These are phyloP conservation scores for Anisodus acutangulus DNA, from an alignment of 257 asterid genomes.

Conservation along the genomic window DNA sequence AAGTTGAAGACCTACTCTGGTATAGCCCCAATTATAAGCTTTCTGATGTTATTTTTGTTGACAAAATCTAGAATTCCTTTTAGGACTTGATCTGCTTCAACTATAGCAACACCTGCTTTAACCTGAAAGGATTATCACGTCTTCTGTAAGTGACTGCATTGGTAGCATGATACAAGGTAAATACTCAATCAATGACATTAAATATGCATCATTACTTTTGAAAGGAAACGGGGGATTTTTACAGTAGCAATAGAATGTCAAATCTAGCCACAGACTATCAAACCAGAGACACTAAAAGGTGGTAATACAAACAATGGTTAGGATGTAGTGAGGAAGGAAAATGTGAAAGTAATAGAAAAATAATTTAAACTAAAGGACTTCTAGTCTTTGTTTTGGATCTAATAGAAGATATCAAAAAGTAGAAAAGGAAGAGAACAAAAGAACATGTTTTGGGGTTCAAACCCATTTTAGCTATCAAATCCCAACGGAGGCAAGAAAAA, in stretches of 20 bases:
- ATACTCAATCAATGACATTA: not conserved
- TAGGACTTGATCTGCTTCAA: constrained; percentile 68
- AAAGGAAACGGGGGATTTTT: not conserved
- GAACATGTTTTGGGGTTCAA: not conserved
- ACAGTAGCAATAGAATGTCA: constrained; percentile 6
- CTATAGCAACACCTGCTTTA: constrained; percentile 56
- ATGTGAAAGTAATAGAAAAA: not conserved
- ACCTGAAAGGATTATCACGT: constrained; percentile 52
- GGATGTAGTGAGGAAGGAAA: not conserved
- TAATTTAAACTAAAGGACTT: not conserved
- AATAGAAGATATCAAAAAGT: not conserved
- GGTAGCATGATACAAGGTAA: constrained; percentile 25
- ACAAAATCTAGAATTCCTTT: constrained; percentile 71
- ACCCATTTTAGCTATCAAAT: not conserved
- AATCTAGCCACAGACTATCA: not conserved
- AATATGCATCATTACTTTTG: not conserved
- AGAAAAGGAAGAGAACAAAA: not conserved
- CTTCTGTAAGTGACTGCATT: constrained; percentile 11
- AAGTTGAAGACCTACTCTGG: constrained; percentile 65
- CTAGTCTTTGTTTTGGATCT: constrained; percentile 3
- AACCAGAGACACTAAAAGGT: not conserved
- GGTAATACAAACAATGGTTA: not conserved
- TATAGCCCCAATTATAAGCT: constrained; percentile 76
- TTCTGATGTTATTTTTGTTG: constrained; percentile 50
- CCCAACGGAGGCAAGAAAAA: not conserved